Conservation (phyloP, 1,284 basidiomycete genomes). For the Hymenochaete sp. region DNA sequence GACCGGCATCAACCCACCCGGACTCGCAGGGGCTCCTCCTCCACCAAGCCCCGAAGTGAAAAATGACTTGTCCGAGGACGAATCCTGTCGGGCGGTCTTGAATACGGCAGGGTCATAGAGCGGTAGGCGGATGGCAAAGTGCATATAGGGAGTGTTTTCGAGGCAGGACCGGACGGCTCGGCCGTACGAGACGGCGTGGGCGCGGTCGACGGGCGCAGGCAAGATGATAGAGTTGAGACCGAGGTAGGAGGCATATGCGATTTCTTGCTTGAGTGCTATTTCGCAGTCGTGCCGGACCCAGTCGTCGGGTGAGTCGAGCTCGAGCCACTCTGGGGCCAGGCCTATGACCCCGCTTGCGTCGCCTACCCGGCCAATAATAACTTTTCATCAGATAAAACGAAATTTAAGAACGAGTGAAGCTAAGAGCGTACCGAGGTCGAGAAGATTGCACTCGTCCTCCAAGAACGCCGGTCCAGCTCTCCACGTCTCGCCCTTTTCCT, state of each 20-base stretch:
- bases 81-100: constrained; percentile 6
- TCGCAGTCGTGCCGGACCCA: constrained; percentile 96
- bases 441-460: constrained; percentile 83
- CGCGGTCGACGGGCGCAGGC: constrained; percentile 83
- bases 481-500: constrained; percentile 83
- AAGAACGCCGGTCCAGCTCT: constrained; percentile 73
- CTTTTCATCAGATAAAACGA: constrained; percentile 8
- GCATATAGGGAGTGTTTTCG: constrained; percentile 58
- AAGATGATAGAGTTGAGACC: constrained; percentile 80
- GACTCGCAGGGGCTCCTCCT: constrained; percentile 21
- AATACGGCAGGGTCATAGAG: constrained; percentile 67
- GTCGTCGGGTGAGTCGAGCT: constrained; percentile 88
- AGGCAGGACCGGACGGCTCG: constrained; percentile 80
- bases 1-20: too few relatives aligned
- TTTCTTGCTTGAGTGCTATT: constrained; percentile 89
- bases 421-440: constrained; percentile 64
- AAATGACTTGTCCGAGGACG: constrained; percentile 14
- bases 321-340: constrained; percentile 88
- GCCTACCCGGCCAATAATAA: constrained; percentile 40
- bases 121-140: constrained; percentile 75
- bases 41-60: neutral
- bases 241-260: constrained; percentile 89
- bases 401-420: constrained; percentile 21
- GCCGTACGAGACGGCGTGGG: constrained; percentile 85
- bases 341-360: constrained; percentile 76